Percentiles rank a stretch among this genome's conserved stretches.
Evolutionary conservation across 352 stramenopile species (phyloP).

Genomic region (Phytophthora foliorum): DNA sequence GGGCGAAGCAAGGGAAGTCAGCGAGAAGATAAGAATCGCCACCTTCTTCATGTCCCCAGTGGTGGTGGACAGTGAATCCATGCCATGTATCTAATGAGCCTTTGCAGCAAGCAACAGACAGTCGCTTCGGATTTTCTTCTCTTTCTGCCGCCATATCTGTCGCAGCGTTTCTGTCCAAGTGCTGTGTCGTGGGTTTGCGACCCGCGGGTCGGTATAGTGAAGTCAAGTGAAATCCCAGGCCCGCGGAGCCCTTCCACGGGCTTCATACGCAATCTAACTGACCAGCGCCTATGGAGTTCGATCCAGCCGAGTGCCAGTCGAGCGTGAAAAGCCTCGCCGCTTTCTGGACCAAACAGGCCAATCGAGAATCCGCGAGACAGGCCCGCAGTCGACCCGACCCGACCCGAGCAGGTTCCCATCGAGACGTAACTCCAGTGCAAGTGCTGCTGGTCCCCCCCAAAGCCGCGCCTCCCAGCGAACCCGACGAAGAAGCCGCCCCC

Average conservation of each 20-base stretch:
- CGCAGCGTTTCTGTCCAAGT: not conserved
- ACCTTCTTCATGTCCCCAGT: no score
- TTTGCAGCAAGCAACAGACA: no score
- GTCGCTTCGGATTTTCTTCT: not conserved
- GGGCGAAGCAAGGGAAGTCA: not conserved
- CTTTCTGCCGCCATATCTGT: not conserved
- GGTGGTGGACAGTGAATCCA: no score
- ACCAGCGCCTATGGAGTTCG: constrained; percentile 23
- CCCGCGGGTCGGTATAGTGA: constrained; percentile 10
- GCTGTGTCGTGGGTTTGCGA: not conserved
- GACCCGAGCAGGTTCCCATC: constrained; percentile 24
- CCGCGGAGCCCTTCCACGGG: constrained; percentile 6
- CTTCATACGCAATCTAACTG: constrained; percentile 18
- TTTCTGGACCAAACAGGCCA: constrained; percentile 31
- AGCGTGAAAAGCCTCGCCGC: constrained; percentile 1
- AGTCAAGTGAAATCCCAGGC: constrained; percentile 4
- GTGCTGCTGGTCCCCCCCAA: constrained; percentile 21
- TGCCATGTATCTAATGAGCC: no score
- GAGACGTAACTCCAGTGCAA: constrained; percentile 25
- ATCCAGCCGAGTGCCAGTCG: constrained; percentile 18
- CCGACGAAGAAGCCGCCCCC: constrained; percentile 15
- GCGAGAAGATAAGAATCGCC: constrained; percentile 4
- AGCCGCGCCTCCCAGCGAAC: not conserved
- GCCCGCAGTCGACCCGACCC: constrained; percentile 33
- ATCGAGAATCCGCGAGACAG: constrained; percentile 33